phyloP scores from a whole-genome alignment of 2,329 filamentous ascomycete genomes.

The Lachnum nothofagi region DNA sequence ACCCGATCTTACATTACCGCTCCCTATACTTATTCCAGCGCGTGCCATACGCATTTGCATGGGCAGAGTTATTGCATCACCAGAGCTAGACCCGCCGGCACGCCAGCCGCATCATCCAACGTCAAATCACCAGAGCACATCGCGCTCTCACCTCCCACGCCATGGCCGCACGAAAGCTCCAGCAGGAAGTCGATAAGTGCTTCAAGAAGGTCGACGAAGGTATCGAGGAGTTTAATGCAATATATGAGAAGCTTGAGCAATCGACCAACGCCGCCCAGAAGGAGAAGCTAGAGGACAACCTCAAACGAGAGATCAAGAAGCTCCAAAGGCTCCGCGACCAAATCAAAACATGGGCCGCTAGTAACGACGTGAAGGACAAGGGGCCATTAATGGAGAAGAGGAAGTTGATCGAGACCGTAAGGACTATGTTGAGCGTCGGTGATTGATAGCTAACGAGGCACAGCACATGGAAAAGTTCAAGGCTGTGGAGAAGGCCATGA shows the following conservation, averaged over 20 bases:
- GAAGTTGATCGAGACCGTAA: constrained; percentile 95
- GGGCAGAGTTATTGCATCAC: constrained; percentile 23
- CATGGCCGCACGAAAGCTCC: constrained; percentile 94
- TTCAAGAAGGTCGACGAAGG: constrained; percentile 98
- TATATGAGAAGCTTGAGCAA: constrained; percentile 96
- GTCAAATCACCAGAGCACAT: constrained; percentile 13
- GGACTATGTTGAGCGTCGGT: constrained; percentile 12
- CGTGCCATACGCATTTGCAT: constrained; percentile 21
- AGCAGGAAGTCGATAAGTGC: constrained; percentile 98
- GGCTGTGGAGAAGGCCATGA: constrained; percentile 99
- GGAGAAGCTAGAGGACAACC: constrained; percentile 94
- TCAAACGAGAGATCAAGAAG: constrained; percentile 99
- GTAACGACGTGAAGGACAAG: constrained; percentile 99
- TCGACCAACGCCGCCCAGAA: constrained; percentile 91
- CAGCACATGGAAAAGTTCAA: constrained; percentile 99
- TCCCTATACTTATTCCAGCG: background rate
- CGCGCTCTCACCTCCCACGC: constrained; percentile 33
- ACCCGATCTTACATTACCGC: background rate
- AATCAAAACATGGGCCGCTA: constrained; percentile 98
- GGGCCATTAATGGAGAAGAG: constrained; percentile 87
- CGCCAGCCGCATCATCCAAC: constrained; percentile 24
- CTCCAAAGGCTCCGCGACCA: constrained; percentile 93
- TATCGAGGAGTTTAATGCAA: constrained; percentile 83
- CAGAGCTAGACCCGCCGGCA: constrained; percentile 26
- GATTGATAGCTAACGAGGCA: constrained; percentile 32